Evolutionary conservation across 2,329 filamentous ascomycete species (phyloP).

Genomic region (Fusarium compactum): DNA sequence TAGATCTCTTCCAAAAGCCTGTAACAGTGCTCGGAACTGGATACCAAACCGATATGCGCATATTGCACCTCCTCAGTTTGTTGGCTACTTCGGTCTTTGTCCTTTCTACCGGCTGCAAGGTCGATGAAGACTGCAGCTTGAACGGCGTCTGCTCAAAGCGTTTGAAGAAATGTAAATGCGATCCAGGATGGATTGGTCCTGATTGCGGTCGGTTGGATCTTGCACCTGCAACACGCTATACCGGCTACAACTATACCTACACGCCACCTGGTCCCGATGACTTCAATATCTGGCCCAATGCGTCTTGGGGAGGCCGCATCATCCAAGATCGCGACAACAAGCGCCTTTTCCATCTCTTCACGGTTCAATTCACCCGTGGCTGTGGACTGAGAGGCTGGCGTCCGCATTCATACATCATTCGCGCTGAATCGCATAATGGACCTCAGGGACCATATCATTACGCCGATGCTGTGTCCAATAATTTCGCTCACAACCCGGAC

Average conservation of each 20-base stretch:
- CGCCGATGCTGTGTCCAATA: conserved; percentile 54
- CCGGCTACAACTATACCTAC: conserved; percentile 61
- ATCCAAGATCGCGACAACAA: conserved; percentile 56
- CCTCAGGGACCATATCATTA: conserved; percentile 60
- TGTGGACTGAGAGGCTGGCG: conserved; percentile 62
- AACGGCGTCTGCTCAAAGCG: conserved; percentile 46
- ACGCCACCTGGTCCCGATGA: conserved; percentile 49
- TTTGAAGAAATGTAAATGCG: conserved; percentile 45
- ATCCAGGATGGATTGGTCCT: conserved; percentile 58
- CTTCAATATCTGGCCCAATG: conserved; percentile 48
- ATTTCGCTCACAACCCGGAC: conserved; percentile 62
- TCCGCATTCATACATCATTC: conserved; percentile 58
- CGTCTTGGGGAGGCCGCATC: conserved; percentile 63
- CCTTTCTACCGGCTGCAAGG: conserved; percentile 19
- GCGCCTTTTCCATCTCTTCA: conserved; percentile 58
- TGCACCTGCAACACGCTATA: conserved; percentile 53
- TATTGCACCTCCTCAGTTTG: neutral
- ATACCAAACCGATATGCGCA: neutral
- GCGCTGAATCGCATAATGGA: conserved; percentile 59
- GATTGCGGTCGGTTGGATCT: conserved; percentile 62
- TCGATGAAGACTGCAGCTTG: conserved; percentile 49
- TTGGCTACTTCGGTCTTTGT: neutral
- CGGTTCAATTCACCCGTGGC: conserved; percentile 58
- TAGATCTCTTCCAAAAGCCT: too few species aligned
- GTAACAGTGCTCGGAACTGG: neutral